Conservation (phyloP, 768 basidiomycete genomes). For the Infundibulicybe gibba region DNA sequence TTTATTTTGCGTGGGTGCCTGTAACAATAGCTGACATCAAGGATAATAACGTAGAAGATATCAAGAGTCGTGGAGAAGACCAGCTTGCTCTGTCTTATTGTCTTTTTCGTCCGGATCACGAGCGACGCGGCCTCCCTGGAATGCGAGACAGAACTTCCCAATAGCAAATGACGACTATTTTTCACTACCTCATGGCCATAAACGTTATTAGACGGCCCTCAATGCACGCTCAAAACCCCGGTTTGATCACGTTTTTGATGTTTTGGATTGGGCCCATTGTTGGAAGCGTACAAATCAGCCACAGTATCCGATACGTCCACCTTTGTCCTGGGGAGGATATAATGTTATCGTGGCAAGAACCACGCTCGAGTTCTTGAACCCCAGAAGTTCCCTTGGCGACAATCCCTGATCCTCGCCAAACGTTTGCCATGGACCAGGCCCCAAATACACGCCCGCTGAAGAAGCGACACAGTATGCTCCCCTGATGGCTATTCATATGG, state of each 20-base stretch:
- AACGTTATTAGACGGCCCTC: conserved; percentile 25
- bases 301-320: conserved; percentile 18
- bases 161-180: conserved; percentile 16
- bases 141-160: conserved; percentile 18
- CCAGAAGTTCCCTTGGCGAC: conserved; percentile 4
- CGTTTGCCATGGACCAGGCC: conserved; percentile 15
- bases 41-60: conserved; percentile 15
- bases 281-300: conserved; percentile 8
- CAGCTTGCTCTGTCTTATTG: conserved; percentile 5
- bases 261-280: conserved; percentile 27
- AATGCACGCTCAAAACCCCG: conserved; percentile 17
- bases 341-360: no score
- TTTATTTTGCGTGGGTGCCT: conserved; percentile 9
- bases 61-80: conserved; percentile 4
- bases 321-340: conserved; percentile 13
- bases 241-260: conserved; percentile 18
- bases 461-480: conserved; percentile 37
- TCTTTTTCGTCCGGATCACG: conserved; percentile 10
- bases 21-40: conserved; percentile 21
- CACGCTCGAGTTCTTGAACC: background rate
- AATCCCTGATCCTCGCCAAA: conserved; percentile 2
- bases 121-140: conserved; percentile 21
- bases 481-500: background rate
- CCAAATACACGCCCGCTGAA: conserved; percentile 28
- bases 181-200: conserved; percentile 32